Evolutionary conservation across 495 filamentous ascomycete species (phyloP).

Genomic region (Podospora didyma): DNA sequence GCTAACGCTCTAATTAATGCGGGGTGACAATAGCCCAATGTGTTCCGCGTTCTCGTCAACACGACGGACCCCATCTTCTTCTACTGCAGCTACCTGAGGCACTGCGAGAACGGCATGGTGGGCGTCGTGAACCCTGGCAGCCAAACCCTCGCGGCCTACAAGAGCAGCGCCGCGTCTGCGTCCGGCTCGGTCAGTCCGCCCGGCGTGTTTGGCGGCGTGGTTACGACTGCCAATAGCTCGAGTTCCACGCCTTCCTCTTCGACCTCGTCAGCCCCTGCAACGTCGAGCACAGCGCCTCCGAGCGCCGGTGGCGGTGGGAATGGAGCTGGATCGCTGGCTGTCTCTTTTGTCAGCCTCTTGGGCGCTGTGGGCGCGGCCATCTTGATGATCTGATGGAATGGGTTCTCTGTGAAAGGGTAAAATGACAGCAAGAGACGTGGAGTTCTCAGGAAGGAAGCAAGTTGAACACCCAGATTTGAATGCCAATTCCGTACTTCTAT

Average conservation of each 20-base stretch:
- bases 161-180: neutral
- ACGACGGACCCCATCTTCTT: conserved; percentile 48
- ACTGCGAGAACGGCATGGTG: conserved; percentile 45
- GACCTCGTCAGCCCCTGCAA: neutral
- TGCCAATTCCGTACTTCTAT: no score
- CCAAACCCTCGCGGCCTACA: neutral
- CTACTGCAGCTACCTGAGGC: conserved; percentile 37
- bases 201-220: neutral
- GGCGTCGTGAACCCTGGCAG: conserved; percentile 24
- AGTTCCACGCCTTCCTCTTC: neutral
- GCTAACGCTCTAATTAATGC: neutral
- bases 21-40: neutral
- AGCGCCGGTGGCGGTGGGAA: no score
- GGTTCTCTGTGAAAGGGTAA: no score
- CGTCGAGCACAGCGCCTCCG: neutral
- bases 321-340: no score
- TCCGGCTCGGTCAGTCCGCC: neutral
- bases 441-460: no score
- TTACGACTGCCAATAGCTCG: neutral
- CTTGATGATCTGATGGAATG: no score
- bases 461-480: no score
- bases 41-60: conserved; percentile 47
- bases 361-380: no score
- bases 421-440: no score
- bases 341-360: no score